phyloP scores from a whole-genome alignment of 2,329 filamentous ascomycete genomes.

The Byssothecium circinans region DNA sequence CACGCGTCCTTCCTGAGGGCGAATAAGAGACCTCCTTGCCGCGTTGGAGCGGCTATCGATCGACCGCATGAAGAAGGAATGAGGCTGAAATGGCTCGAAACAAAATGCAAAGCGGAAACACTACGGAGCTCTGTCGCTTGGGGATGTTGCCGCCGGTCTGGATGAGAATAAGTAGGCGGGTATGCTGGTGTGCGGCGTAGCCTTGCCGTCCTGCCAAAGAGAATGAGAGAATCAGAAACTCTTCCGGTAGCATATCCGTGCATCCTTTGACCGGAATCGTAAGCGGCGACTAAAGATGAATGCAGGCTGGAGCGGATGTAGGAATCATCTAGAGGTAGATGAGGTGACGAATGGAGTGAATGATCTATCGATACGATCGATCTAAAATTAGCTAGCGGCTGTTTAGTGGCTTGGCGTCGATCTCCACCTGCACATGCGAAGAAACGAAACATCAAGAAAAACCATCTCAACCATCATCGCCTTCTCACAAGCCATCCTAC shows the following conservation, averaged over 20 bases:
- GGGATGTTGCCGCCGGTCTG: neutral
- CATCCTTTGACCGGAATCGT: neutral
- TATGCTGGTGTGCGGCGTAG: neutral
- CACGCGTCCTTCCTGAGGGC: neutral
- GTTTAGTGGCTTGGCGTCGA: neutral
- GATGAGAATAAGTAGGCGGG: neutral
- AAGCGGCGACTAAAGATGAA: neutral
- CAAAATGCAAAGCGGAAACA: neutral
- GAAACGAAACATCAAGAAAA: neutral
- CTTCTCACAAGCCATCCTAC: neutral
- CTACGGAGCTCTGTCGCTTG: neutral
- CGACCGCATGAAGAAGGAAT: neutral
- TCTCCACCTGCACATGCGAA: neutral
- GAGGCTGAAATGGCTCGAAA: neutral
- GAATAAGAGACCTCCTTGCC: neutral
- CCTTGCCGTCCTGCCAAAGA: neutral
- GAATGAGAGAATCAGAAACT: neutral
- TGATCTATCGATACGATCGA: slow-evolving; percentile 1
- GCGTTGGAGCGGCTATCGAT: neutral
- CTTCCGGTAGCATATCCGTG: neutral
- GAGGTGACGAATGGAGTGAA: too few relatives aligned
- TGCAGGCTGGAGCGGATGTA: neutral
- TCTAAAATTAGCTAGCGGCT: slow-evolving; percentile 1
- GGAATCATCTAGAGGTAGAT: neutral
- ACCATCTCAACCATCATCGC: neutral